These are phyloP conservation scores for Xylaria sp. DNA, from an alignment of 2,329 filamentous ascomycete species.

Conservation along the genomic window DNA sequence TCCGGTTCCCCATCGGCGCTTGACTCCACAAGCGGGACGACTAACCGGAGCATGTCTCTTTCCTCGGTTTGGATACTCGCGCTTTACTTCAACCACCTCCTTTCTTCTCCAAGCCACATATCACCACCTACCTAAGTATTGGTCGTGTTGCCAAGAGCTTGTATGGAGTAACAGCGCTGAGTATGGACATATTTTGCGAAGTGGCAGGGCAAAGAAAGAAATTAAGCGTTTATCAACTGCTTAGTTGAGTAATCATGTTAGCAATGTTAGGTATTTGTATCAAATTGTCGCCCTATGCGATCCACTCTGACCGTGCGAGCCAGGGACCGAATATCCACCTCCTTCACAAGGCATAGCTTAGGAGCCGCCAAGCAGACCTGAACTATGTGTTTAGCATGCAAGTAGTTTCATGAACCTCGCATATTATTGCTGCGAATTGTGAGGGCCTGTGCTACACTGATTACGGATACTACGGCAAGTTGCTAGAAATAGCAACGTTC, in stretches of 20 bases:
- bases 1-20: not conserved
- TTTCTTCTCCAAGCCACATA: not conserved
- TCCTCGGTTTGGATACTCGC: not conserved
- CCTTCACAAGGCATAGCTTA: conserved; percentile 14
- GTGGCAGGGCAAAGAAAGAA: not conserved
- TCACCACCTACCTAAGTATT: too few relatives aligned
- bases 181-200: not conserved
- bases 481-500: not conserved
- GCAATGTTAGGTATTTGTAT: not conserved
- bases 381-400: too few relatives aligned
- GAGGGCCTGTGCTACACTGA: not conserved
- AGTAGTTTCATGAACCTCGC: not conserved
- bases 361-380: conserved; percentile 1
- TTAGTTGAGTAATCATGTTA: not conserved
- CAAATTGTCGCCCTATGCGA: not conserved
- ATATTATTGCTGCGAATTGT: not conserved
- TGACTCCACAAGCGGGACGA: not conserved
- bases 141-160: not conserved
- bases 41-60: not conserved
- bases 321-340: not conserved
- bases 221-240: not conserved
- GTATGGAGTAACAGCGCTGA: not conserved
- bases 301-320: not conserved
- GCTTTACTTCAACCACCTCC: not conserved
- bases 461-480: not conserved